phyloP scores from a whole-genome alignment of 108 stramenopile species.

The Tribonema minus region DNA sequence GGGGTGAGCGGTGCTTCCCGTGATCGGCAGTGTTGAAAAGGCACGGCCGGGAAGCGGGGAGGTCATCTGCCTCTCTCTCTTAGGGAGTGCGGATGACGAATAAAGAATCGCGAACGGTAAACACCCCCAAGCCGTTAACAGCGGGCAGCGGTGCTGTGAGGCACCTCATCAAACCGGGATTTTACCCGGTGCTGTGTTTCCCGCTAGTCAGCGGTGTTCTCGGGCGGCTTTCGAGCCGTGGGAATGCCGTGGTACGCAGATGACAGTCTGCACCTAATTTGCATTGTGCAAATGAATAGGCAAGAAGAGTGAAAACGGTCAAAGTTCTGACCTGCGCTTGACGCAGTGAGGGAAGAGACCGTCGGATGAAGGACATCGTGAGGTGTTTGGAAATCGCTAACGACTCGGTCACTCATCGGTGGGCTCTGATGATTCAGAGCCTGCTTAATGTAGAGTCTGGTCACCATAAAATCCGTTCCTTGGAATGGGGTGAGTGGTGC shows the following conservation, averaged over 20 bases:
- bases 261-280: no score
- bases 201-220: neutral
- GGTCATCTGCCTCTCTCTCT: neutral
- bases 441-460: no score
- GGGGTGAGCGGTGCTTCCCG: no score
- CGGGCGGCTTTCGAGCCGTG: neutral
- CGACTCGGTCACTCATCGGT: slow-evolving; percentile 6
- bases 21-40: neutral
- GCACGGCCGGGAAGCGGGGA: neutral
- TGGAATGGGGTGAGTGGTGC: no score
- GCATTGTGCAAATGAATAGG: neutral
- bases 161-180: neutral
- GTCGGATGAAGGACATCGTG: neutral
- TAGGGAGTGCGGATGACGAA: neutral
- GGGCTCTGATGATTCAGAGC: no score
- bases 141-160: neutral
- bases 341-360: neutral
- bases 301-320: slow-evolving; percentile 6
- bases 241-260: no score
- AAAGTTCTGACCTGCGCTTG: neutral
- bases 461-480: no score
- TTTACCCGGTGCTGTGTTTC: neutral
- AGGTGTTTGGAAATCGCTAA: neutral
- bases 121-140: no score
- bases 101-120: neutral